Evolutionary conservation across 805 yeast genomes (phyloP), one percentile per base, ranked within the genome.

Genomic region (Monosporozyma servazzii): DNA sequence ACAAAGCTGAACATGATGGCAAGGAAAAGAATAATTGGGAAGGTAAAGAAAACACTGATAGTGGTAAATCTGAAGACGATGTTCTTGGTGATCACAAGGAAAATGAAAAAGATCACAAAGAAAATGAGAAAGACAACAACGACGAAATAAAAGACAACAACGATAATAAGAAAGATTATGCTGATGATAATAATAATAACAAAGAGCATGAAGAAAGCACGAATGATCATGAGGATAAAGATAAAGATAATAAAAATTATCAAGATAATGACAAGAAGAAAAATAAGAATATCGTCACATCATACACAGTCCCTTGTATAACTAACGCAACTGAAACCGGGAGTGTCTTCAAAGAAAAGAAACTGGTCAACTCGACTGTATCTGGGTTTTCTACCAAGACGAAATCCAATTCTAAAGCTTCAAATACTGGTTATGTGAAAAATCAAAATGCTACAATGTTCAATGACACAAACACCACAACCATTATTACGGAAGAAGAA

Each of bases 221-320:
- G 13, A 37, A 48, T 3, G 36, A 47, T 17, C 10, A 49, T 2
- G 30, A 50, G 2, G 15, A 31, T 13, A 20, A 48, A 3, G 52
- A 54, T 1, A 27, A 53, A 13, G 39, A 51, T 44, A 10, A 50
- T 25, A 45, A 48, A 9, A 7, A 46, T 11, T 11, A 40, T 25
- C 44, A 52, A 15, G 44, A 52, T 4, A 42, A 47, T 2, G 31
- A 48, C n/a, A 13, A 40, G 18, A 40, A 37, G 9, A 46, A 46
- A 20, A 2, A 44, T 10, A 30, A 44, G 23, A 41, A 41, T 21
- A 21, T 41, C 11, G 27, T 41, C 8, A 20, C 44, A 2, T 21
- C 44, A 20, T 18, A 18, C 23, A 20, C 29, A 3, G 4, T 21
- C 15, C 8, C 44, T 9, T 18, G 17, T 41, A 5, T 4, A 5